These are phyloP conservation scores for Pestalotiopsis sp. DNA, from an alignment of 2,329 filamentous ascomycete species.

Conservation along the genomic window DNA sequence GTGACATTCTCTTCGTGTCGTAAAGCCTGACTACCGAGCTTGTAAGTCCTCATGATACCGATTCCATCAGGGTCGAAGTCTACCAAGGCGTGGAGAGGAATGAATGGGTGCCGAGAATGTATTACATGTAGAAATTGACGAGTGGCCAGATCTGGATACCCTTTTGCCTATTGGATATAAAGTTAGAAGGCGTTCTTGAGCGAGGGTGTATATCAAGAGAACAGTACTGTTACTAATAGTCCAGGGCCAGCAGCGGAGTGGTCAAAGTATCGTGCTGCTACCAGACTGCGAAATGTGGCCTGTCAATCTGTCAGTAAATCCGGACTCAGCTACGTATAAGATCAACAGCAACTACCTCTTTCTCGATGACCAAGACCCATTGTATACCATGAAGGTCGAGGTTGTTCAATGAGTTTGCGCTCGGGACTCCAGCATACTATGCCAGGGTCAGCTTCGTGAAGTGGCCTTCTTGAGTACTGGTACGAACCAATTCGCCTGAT, in stretches of 20 bases:
- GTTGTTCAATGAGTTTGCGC: conserved; percentile 47
- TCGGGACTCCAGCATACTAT: conserved; percentile 66
- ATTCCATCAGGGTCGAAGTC: conserved; percentile 81
- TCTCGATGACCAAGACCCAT: conserved; percentile 78
- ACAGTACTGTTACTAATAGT: conserved; percentile 66
- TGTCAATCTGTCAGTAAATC: conserved; percentile 37
- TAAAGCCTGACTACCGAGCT: conserved; percentile 65
- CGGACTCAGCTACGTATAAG: not conserved
- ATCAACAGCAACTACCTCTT: conserved; percentile 58
- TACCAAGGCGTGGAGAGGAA: conserved; percentile 66
- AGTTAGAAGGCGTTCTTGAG: not conserved
- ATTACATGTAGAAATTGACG: conserved; percentile 64
- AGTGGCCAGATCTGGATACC: conserved; percentile 77
- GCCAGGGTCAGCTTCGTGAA: conserved; percentile 5
- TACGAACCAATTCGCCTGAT: conserved; percentile 31
- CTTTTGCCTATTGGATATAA: conserved; percentile 65
- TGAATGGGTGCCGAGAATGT: conserved; percentile 44
- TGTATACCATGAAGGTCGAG: conserved; percentile 52
- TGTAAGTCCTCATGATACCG: conserved; percentile 74
- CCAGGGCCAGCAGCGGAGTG: conserved; percentile 54
- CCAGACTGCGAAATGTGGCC: conserved; percentile 76
- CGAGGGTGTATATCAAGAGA: not conserved
- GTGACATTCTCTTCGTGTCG: conserved; percentile 59
- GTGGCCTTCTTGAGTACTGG: too few relatives aligned
- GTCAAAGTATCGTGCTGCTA: conserved; percentile 58